phyloP scores from a whole-genome alignment of 108 stramenopile genomes.

The Skeletonema costatum region DNA sequence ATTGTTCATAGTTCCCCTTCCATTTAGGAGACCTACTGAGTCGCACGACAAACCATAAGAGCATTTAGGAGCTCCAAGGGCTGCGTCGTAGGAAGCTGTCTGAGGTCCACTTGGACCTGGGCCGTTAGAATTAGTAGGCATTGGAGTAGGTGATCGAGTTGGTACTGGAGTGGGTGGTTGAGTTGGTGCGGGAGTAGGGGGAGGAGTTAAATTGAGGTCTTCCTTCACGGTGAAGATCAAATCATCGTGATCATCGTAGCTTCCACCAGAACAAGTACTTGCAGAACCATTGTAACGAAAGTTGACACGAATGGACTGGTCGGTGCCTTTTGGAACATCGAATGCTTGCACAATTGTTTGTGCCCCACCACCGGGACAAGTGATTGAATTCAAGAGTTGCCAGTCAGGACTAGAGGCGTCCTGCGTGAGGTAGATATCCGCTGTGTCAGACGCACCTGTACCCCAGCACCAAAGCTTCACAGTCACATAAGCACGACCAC shows the following conservation, averaged over 20 bases:
- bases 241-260: slow-evolving; percentile 19
- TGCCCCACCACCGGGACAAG: slow-evolving; percentile 8
- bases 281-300: background rate
- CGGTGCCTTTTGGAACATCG: background rate
- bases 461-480: slow-evolving; percentile 6
- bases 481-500: slow-evolving; percentile 5
- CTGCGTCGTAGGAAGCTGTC: background rate
- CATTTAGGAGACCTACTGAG: slow-evolving; percentile 9
- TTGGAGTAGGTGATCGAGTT: background rate
- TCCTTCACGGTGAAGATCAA: slow-evolving; percentile 3
- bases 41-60: slow-evolving; percentile 3
- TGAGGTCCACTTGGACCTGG: slow-evolving; percentile 4
- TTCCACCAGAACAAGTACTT: background rate
- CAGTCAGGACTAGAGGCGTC: slow-evolving; percentile 2
- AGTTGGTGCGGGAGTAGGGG: background rate
- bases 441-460: background rate
- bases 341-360: background rate
- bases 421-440: slow-evolving; percentile 14
- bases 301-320: background rate
- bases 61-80: slow-evolving; percentile 9
- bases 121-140: slow-evolving; percentile 3
- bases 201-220: background rate
- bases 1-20: background rate
- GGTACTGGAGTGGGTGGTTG: background rate
- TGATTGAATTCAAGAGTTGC: slow-evolving; percentile 4